phyloP scores from a whole-genome alignment of 1,139 yeast genomes.

The Zhuliangozyma parablackwelliae region DNA sequence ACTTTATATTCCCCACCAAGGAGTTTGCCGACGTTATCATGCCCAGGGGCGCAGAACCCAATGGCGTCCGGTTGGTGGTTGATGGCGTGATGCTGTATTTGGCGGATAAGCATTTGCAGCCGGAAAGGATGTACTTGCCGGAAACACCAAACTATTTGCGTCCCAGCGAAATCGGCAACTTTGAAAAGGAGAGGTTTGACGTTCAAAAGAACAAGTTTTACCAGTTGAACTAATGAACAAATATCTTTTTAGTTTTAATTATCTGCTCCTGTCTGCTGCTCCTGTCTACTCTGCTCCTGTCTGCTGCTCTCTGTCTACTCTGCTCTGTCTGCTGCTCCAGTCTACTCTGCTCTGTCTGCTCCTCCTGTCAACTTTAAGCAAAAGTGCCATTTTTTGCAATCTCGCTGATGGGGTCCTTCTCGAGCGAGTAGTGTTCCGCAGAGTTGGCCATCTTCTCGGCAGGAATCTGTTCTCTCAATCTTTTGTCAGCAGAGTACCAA shows the following conservation, averaged over 20 bases:
- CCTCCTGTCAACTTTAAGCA: too few species aligned
- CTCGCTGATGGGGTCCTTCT: slow-evolving; percentile 44
- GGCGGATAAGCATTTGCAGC: slow-evolving; percentile 12
- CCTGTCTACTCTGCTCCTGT: not conserved
- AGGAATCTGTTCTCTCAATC: slow-evolving; percentile 50
- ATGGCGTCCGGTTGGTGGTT: slow-evolving; percentile 65
- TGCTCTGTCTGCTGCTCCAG: not conserved
- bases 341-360: too few species aligned
- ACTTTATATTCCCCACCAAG: slow-evolving; percentile 71
- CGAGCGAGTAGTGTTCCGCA: slow-evolving; percentile 33
- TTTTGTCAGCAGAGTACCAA: slow-evolving; percentile 65
- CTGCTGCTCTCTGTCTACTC: not conserved
- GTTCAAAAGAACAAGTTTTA: slow-evolving; percentile 50
- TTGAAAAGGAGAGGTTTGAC: slow-evolving; percentile 40
- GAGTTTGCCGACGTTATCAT: slow-evolving; percentile 76
- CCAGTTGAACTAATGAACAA: slow-evolving; percentile 29
- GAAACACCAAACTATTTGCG: slow-evolving; percentile 16
- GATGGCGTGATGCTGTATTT: slow-evolving; percentile 56
- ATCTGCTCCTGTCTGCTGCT: too few species aligned
- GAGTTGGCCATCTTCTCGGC: slow-evolving; percentile 29
- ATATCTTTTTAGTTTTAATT: too few species aligned
- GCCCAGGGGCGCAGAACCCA: slow-evolving; percentile 66
- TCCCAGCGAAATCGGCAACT: slow-evolving; percentile 21
- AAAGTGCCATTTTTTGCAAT: slow-evolving; percentile 21
- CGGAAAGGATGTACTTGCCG: slow-evolving; percentile 12